phyloP scores from a whole-genome alignment of 352 stramenopile genomes.

The Globisporangium spiculum region DNA sequence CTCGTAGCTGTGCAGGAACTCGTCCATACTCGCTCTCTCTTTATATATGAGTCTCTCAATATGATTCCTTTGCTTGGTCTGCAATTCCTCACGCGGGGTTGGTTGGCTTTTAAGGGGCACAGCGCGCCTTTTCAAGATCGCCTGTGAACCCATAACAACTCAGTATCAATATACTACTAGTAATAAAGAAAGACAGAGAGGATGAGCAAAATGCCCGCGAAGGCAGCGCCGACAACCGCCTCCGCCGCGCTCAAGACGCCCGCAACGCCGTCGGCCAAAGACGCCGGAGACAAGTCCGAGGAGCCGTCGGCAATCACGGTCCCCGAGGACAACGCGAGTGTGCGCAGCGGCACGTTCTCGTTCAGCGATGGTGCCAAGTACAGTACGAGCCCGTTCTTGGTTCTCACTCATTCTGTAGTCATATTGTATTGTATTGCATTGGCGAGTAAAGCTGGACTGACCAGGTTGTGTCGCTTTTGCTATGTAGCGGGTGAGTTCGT shows the following conservation, averaged over 20 bases:
- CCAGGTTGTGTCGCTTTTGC: background rate
- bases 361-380: constrained; percentile 70
- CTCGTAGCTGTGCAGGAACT: constrained; percentile 72
- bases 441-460: background rate
- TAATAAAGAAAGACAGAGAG: too few relatives aligned
- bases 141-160: background rate
- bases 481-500: constrained; percentile 49
- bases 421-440: background rate
- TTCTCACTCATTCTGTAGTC: constrained; percentile 4
- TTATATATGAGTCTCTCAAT: background rate
- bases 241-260: constrained; percentile 11
- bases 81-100: background rate
- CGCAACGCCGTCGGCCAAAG: constrained; percentile 8
- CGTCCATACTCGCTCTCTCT: constrained; percentile 34
- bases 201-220: constrained; percentile 22
- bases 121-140: constrained; percentile 26
- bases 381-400: constrained; percentile 18
- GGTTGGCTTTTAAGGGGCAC: background rate
- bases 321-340: constrained; percentile 33
- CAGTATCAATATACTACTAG: too few relatives aligned
- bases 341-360: constrained; percentile 54
- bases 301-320: constrained; percentile 6
- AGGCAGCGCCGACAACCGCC: constrained; percentile 14
- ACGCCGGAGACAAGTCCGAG: constrained; percentile 26
- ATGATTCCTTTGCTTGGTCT: background rate